Evolutionary conservation across 1,284 basidiomycete genomes (phyloP).

Genomic region (Marasmius tenuissimus): DNA sequence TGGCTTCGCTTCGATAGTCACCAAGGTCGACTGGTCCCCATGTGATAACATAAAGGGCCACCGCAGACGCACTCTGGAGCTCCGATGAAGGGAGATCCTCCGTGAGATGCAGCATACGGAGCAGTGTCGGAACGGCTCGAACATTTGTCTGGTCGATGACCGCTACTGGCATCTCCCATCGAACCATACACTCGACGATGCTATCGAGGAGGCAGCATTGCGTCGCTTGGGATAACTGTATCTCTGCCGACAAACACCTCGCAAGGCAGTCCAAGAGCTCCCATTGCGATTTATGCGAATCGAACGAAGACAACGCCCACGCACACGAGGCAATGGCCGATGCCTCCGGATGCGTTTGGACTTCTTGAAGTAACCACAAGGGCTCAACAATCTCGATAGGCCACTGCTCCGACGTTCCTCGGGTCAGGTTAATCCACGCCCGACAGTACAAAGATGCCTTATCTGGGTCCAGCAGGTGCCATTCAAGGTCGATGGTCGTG

Average conservation of each 20-base stretch:
- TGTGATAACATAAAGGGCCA: conserved; percentile 32
- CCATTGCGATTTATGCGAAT: conserved; percentile 33
- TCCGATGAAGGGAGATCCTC: conserved; percentile 26
- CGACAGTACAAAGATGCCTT: conserved; percentile 35
- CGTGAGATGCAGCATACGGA: conserved; percentile 30
- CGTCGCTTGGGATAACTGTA: conserved; percentile 28
- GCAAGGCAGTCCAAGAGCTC: conserved; percentile 32
- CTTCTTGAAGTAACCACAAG: conserved; percentile 31
- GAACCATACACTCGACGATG: conserved; percentile 32
- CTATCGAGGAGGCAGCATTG: conserved; percentile 37
- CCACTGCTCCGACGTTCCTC: conserved; percentile 33
- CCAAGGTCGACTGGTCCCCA: conserved; percentile 21
- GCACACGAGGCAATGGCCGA: conserved; percentile 36
- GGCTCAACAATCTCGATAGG: conserved; percentile 33
- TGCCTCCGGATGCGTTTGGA: conserved; percentile 25
- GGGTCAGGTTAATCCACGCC: conserved; percentile 37
- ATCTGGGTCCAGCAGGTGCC: conserved; percentile 33
- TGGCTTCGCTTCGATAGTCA: conserved; percentile 25
- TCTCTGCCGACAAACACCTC: conserved; percentile 26
- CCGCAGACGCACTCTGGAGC: conserved; percentile 27
- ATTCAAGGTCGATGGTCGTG: conserved; percentile 32
- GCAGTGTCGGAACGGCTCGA: conserved; percentile 32
- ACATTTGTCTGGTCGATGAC: conserved; percentile 32
- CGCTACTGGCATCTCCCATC: conserved; percentile 35
- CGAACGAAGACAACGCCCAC: conserved; percentile 33